Conservation (phyloP, 2,329 filamentous ascomycete genomes). For the Fusarium napiforme region DNA sequence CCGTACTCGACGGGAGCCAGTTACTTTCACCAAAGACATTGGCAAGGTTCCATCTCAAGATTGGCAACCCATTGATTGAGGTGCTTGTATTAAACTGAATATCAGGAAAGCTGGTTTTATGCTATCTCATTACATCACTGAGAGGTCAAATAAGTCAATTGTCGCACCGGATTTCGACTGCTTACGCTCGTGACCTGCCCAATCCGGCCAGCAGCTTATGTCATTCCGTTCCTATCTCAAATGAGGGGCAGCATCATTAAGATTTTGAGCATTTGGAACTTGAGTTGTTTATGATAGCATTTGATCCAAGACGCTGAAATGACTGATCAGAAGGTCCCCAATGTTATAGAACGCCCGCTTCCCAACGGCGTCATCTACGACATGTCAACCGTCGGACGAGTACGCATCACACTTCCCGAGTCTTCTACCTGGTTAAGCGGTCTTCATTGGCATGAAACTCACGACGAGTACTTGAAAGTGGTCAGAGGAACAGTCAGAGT, state of each 20-base stretch:
- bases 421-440: constrained; percentile 60
- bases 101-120: too few species aligned
- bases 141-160: neutral
- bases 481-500: constrained; percentile 51
- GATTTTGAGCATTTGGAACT: rapidly evolving
- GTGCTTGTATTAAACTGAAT: too few species aligned
- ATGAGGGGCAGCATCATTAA: neutral
- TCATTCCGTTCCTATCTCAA: neutral
- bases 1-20: constrained; percentile 51
- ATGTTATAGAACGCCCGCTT: constrained; percentile 15
- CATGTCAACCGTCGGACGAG: constrained; percentile 50
- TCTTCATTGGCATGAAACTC: constrained; percentile 60
- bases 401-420: constrained; percentile 56
- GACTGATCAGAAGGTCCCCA: neutral
- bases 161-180: neutral
- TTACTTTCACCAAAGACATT: constrained; percentile 36
- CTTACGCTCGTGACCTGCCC: neutral
- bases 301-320: rapidly evolving
- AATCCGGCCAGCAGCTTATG: neutral
- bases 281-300: neutral
- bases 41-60: rapidly evolving
- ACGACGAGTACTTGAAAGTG: constrained; percentile 59
- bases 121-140: rapidly evolving
- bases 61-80: neutral
- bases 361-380: constrained; percentile 45